A percentile compares a stretch with the other conserved stretches of the same genome.
Evolutionary conservation across 1,284 basidiomycete species (phyloP).

Genomic region (Veloboletus limbatus): DNA sequence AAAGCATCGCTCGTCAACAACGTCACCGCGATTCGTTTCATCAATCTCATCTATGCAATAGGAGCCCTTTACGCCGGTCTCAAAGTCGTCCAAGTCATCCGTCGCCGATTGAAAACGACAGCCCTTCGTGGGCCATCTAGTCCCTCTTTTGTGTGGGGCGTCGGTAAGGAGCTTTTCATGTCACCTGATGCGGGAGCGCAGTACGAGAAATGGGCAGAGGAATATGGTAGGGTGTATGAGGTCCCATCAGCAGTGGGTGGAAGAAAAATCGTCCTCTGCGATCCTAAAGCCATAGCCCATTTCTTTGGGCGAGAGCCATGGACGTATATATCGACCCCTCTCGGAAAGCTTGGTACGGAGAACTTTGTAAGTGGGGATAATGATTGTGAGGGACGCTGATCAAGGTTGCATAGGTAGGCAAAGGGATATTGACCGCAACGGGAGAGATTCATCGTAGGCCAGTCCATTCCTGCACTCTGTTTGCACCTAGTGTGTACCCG

Average conservation of each 20-base stretch:
- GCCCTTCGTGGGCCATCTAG: slow-evolving; percentile 33
- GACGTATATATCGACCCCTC: slow-evolving; percentile 14
- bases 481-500: background rate
- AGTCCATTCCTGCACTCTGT: background rate
- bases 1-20: background rate
- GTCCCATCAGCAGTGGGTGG: slow-evolving; percentile 42
- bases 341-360: slow-evolving; percentile 6
- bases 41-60: slow-evolving; percentile 5
- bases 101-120: slow-evolving; percentile 23
- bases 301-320: slow-evolving; percentile 50
- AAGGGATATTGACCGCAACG: slow-evolving; percentile 17
- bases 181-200: slow-evolving; percentile 16
- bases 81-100: slow-evolving; percentile 8
- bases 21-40: background rate
- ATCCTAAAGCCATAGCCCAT: slow-evolving; percentile 54
- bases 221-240: slow-evolving; percentile 49
- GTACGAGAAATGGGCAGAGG: slow-evolving; percentile 36
- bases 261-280: slow-evolving; percentile 44
- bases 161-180: slow-evolving; percentile 11
- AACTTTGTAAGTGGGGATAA: slow-evolving; percentile 17
- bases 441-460: slow-evolving; percentile 28
- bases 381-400: background rate
- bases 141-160: slow-evolving; percentile 30
- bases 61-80: slow-evolving; percentile 15
- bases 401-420: slow-evolving; percentile 16